Percentiles rank a stretch among this genome's conserved stretches.
Evolutionary conservation across 306 rosid species (phyloP).

Genomic region (Castanea mollissima): DNA sequence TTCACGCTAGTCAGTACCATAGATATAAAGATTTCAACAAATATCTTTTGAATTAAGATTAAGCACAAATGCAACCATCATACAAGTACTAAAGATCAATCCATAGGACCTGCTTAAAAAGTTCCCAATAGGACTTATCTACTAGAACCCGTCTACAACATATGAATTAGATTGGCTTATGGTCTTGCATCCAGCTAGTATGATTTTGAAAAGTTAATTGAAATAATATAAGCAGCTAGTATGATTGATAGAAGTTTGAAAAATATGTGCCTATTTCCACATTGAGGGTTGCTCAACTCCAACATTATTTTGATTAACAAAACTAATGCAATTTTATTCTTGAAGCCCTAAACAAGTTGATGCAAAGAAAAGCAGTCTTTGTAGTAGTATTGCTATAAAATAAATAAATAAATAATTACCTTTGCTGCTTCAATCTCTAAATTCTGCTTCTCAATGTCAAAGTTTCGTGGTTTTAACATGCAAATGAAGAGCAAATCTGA

Average conservation of each 20-base stretch:
- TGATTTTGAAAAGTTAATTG: neutral
- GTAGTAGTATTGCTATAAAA: neutral
- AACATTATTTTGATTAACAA: neutral
- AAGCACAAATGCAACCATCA: neutral
- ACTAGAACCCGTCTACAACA: neutral
- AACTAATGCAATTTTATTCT: neutral
- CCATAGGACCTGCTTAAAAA: neutral
- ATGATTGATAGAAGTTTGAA: neutral
- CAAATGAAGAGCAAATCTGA: slow-evolving; percentile 75
- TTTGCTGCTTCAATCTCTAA: slow-evolving; percentile 75
- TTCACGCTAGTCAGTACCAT: neutral
- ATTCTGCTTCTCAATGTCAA: slow-evolving; percentile 52
- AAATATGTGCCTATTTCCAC: neutral
- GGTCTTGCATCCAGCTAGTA: slow-evolving; percentile 1
- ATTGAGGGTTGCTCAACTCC: neutral
- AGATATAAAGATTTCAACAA: neutral
- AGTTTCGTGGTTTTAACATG: slow-evolving; percentile 63
- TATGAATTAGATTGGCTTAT: neutral
- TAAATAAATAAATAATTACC: slow-evolving; percentile 30
- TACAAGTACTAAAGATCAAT: neutral
- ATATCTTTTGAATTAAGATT: neutral
- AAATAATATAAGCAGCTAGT: neutral
- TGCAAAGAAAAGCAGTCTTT: neutral
- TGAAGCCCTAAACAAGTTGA: neutral
- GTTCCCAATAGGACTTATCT: neutral